Conservation (phyloP, 768 basidiomycete species). For the Boletus pseudopeckii region DNA sequence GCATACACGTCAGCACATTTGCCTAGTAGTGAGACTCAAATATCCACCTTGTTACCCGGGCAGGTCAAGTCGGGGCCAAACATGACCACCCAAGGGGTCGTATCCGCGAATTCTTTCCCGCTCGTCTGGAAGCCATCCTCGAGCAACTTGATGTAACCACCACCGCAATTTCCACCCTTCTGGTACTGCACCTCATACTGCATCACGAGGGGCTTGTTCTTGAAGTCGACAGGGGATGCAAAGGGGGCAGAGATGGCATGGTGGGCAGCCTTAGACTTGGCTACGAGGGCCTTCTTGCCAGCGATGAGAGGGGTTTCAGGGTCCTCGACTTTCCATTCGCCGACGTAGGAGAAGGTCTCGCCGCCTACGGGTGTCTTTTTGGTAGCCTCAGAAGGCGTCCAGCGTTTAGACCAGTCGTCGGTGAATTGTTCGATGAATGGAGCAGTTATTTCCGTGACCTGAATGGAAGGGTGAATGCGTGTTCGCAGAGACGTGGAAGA, state of each 20-base stretch:
- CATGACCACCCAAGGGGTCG: conserved; percentile 95
- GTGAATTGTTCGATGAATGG: conserved; percentile 98
- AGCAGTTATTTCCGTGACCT: conserved; percentile 79
- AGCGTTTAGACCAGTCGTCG: conserved; percentile 83
- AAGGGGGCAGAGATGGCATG: conserved; percentile 98
- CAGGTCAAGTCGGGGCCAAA: conserved; percentile 96
- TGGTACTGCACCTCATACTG: conserved; percentile 99
- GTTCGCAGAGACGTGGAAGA: not conserved
- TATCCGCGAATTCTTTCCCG: conserved; percentile 90
- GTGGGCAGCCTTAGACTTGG: conserved; percentile 95
- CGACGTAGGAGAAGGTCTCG: conserved; percentile 97
- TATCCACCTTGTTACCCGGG: conserved; percentile 79
- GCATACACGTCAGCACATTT: conserved; percentile 1
- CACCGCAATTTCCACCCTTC: conserved; percentile 98
- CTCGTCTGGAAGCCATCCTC: conserved; percentile 92
- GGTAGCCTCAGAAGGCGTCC: conserved; percentile 96
- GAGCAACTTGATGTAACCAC: conserved; percentile 96
- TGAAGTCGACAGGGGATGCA: conserved; percentile 70
- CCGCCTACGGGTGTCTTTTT: conserved; percentile 96
- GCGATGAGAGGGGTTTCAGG: conserved; percentile 70
- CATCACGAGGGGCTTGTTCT: conserved; percentile 82
- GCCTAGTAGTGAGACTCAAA: too few relatives aligned
- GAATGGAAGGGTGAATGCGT: conserved; percentile 2
- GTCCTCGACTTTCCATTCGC: conserved; percentile 95
- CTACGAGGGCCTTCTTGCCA: conserved; percentile 90